Evolutionary conservation across 2,329 filamentous ascomycete genomes (phyloP).

Genomic region (Exophiala calicioides): DNA sequence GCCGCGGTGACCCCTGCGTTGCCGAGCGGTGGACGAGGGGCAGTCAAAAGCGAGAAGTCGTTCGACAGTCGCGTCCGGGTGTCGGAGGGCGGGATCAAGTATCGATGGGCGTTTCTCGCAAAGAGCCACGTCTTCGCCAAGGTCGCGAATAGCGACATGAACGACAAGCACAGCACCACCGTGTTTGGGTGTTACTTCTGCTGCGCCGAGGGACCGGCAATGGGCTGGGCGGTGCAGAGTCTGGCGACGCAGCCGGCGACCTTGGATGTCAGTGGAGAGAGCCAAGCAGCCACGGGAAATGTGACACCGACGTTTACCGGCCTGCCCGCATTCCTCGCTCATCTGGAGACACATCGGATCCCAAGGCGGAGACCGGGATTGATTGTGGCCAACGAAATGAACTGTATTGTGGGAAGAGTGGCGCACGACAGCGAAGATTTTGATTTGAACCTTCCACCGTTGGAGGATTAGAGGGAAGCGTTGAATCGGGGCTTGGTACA

Average conservation of each 20-base stretch:
- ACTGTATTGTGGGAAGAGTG: slow-evolving; percentile 44
- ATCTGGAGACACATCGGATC: slow-evolving; percentile 42
- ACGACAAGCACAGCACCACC: slow-evolving; percentile 18
- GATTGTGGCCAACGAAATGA: slow-evolving; percentile 42
- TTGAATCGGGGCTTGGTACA: no score
- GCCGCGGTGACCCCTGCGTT: slow-evolving; percentile 29
- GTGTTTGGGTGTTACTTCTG: slow-evolving; percentile 51
- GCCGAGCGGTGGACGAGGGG: slow-evolving; percentile 25
- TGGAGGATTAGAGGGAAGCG: slow-evolving; percentile 1
- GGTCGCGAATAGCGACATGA: slow-evolving; percentile 29
- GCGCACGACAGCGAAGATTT: slow-evolving; percentile 46
- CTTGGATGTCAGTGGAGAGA: slow-evolving; percentile 10
- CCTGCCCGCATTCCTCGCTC: slow-evolving; percentile 46
- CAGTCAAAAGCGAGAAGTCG: slow-evolving; percentile 26
- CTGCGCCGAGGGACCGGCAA: slow-evolving; percentile 39
- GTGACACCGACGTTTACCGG: slow-evolving; percentile 40
- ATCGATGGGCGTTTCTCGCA: slow-evolving; percentile 50
- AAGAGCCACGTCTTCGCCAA: slow-evolving; percentile 46
- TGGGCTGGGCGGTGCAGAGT: slow-evolving; percentile 20
- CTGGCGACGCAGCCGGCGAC: slow-evolving; percentile 14
- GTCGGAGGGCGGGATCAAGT: slow-evolving; percentile 41
- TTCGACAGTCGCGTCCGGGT: slow-evolving; percentile 36
- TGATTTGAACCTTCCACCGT: slow-evolving; percentile 48
- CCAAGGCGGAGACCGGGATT: slow-evolving; percentile 34
- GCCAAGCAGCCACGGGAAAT: slow-evolving; percentile 8